These are phyloP conservation scores for Amanita pseudoporphyria DNA, from an alignment of 768 basidiomycete species.

Conservation along the genomic window DNA sequence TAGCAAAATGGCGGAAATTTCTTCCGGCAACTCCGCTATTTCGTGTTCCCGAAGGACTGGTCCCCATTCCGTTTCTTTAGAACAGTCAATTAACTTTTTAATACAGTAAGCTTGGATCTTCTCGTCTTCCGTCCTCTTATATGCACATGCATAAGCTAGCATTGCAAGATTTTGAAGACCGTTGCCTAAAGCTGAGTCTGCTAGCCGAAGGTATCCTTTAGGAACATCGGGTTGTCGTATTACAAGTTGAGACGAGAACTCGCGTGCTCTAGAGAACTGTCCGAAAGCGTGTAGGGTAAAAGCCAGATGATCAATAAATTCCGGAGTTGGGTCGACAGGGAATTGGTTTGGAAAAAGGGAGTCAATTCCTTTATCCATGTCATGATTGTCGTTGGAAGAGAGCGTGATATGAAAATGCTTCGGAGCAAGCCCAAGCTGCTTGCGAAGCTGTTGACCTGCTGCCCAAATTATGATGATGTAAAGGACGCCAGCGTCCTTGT, in stretches of 20 bases:
- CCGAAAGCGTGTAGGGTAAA: conserved; percentile 34
- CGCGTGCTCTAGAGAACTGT: conserved; percentile 24
- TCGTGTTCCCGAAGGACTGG: conserved; percentile 33
- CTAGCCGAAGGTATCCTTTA: conserved; percentile 42
- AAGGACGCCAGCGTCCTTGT: conserved; percentile 19
- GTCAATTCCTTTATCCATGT: conserved; percentile 36
- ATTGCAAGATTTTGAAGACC: conserved; percentile 38
- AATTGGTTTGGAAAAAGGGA: conserved; percentile 32
- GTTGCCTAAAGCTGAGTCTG: conserved; percentile 28
- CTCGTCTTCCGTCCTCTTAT: conserved; percentile 26
- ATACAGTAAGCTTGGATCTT: conserved; percentile 33
- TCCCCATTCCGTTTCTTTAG: conserved; percentile 45
- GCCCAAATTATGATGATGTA: conserved; percentile 50
- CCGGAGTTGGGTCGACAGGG: conserved; percentile 15
- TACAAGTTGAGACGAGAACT: conserved; percentile 24
- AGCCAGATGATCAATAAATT: conserved; percentile 35
- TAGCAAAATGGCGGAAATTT: conserved; percentile 23
- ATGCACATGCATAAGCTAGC: conserved; percentile 42
- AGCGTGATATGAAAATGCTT: conserved; percentile 51
- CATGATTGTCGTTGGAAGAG: conserved; percentile 29
- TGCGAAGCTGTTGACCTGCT: conserved; percentile 40
- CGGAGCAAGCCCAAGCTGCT: conserved; percentile 35
- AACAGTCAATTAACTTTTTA: conserved; percentile 34
- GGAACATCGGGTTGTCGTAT: conserved; percentile 22
- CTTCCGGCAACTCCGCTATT: conserved; percentile 25